A percentile compares a stretch with the other conserved stretches of the same genome.
These are phyloP conservation scores for Penicillium fimorum DNA, from an alignment of 495 filamentous ascomycete genomes.

Conservation along the genomic window DNA sequence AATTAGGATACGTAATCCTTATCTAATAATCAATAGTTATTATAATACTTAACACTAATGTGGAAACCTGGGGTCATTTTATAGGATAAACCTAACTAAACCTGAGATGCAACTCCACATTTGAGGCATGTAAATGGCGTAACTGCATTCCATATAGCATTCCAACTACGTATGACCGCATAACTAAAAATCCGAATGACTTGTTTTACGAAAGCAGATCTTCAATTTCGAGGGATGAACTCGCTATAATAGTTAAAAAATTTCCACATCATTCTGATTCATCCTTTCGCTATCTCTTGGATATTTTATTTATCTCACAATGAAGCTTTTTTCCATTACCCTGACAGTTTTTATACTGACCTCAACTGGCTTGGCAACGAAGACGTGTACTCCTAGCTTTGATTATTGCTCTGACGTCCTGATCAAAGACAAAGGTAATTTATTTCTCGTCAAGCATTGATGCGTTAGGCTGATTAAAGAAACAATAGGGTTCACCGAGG, in stretches of 20 bases:
- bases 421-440: conserved; percentile 35
- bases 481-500: conserved; percentile 35
- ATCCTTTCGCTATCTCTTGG: not conserved
- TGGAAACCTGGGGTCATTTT: not conserved
- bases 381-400: conserved; percentile 42
- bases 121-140: conserved; percentile 18
- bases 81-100: not conserved
- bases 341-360: conserved; percentile 27
- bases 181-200: conserved; percentile 13
- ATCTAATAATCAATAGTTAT: too few relatives aligned
- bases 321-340: conserved; percentile 31
- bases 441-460: not conserved
- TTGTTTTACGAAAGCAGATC: conserved; percentile 7
- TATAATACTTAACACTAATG: too few relatives aligned
- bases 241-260: conserved; percentile 7
- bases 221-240: not conserved
- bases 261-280: not conserved
- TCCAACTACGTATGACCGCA: conserved; percentile 12
- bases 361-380: conserved; percentile 30
- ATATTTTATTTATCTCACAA: conserved; percentile 11
- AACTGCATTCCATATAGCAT: conserved; percentile 26
- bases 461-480: not conserved
- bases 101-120: not conserved
- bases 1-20: too few relatives aligned
- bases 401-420: conserved; percentile 40